These are phyloP conservation scores for Sphaerulina vaccinii DNA, from an alignment of 2,329 filamentous ascomycete genomes.

Conservation along the genomic window DNA sequence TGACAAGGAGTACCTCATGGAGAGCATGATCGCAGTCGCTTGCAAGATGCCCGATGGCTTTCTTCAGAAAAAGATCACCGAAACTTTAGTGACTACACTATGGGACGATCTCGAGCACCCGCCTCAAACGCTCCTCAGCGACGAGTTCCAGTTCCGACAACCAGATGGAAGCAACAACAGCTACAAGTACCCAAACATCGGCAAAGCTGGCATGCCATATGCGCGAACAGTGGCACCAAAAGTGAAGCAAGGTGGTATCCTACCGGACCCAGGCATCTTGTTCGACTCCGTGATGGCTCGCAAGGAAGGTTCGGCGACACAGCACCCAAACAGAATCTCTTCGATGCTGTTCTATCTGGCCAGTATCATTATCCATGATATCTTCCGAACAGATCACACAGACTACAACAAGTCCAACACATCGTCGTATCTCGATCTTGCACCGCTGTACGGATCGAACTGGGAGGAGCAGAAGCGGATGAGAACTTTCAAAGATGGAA, in stretches of 20 bases:
- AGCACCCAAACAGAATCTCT: conserved; percentile 71
- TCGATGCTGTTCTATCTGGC: conserved; percentile 74
- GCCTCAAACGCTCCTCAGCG: conserved; percentile 44
- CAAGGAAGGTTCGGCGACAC: conserved; percentile 52
- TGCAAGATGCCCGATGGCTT: conserved; percentile 44
- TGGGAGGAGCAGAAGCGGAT: conserved; percentile 65
- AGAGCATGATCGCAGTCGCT: conserved; percentile 53
- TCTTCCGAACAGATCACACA: conserved; percentile 63
- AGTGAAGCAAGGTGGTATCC: conserved; percentile 57
- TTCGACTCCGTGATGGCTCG: conserved; percentile 69
- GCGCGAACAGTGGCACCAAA: conserved; percentile 63
- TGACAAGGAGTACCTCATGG: conserved; percentile 63
- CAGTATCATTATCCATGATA: conserved; percentile 62
- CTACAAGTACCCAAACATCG: conserved; percentile 61
- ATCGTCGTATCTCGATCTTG: conserved; percentile 72
- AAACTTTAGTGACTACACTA: conserved; percentile 46
- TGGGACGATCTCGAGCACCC: conserved; percentile 52
- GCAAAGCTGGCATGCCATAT: conserved; percentile 65
- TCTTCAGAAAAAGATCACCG: conserved; percentile 43
- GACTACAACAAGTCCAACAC: conserved; percentile 65
- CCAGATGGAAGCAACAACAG: conserved; percentile 57
- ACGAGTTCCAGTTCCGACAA: conserved; percentile 48
- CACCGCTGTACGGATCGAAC: conserved; percentile 71
- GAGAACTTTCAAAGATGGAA: conserved; percentile 64
- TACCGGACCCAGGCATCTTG: conserved; percentile 64